Evolutionary conservation across 805 yeast genomes (phyloP).

Genomic region (Sugiyamaella smithiae): DNA sequence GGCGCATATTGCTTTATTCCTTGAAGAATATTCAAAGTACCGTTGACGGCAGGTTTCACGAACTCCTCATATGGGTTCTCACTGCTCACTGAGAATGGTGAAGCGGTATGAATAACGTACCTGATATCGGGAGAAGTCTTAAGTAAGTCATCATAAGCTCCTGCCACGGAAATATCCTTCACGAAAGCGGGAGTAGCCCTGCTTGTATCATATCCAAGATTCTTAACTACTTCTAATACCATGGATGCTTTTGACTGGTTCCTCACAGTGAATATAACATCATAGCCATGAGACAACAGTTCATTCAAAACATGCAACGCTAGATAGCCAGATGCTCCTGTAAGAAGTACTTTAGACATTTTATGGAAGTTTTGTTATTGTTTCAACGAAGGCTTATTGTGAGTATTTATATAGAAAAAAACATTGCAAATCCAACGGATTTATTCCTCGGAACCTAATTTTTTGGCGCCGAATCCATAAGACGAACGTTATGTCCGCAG

Average conservation of each 20-base stretch:
- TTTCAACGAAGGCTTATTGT: too few species aligned
- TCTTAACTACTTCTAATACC: not conserved
- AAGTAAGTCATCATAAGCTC: slow-evolving; percentile 51
- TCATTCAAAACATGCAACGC: slow-evolving; percentile 22
- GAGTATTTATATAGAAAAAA: not conserved
- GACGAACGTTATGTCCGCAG: too few species aligned
- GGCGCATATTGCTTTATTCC: slow-evolving; percentile 41
- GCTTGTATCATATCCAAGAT: not conserved
- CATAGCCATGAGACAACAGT: slow-evolving; percentile 40
- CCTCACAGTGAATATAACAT: slow-evolving; percentile 50
- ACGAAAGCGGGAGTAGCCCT: slow-evolving; percentile 22
- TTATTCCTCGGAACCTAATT: too few species aligned
- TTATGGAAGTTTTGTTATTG: too few species aligned
- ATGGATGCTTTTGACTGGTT: slow-evolving; percentile 34
- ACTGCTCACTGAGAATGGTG: slow-evolving; percentile 37
- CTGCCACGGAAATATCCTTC: slow-evolving; percentile 32
- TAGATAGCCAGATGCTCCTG: slow-evolving; percentile 28
- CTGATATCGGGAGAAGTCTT: slow-evolving; percentile 37
- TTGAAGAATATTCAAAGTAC: slow-evolving; percentile 43
- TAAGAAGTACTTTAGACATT: slow-evolving; percentile 20
- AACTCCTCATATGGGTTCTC: slow-evolving; percentile 41
- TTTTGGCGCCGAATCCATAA: too few species aligned
- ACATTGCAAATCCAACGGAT: too few species aligned
- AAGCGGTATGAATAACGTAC: slow-evolving; percentile 41
- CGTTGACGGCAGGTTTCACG: slow-evolving; percentile 47